A percentile compares a stretch with the other conserved stretches of the same genome.
These are phyloP conservation scores for Acanthamoeba healyi DNA, from an alignment of 208 protist genomes.

Conservation along the genomic window DNA sequence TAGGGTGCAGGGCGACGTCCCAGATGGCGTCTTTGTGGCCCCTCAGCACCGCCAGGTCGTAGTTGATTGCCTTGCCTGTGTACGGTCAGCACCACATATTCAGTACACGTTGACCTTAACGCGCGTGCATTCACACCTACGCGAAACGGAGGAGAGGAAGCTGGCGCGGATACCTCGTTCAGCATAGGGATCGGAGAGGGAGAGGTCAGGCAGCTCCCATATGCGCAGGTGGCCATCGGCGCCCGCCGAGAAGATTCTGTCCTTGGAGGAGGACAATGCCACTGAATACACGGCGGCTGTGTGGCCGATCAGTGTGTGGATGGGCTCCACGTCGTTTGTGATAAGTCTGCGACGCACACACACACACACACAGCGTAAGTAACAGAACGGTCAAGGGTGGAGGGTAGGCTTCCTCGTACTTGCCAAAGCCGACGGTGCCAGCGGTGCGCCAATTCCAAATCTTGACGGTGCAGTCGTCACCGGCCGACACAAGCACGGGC, in stretches of 20 bases:
- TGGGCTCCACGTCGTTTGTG: conserved; percentile 10
- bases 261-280: background rate
- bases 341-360: background rate
- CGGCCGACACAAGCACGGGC: background rate
- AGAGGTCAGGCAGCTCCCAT: background rate
- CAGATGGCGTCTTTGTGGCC: conserved; percentile 80
- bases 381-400: background rate
- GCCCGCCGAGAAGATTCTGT: background rate
- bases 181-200: background rate
- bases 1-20: conserved; percentile 51
- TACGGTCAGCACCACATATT: too few relatives aligned
- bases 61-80: conserved; percentile 28
- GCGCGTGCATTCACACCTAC: too few relatives aligned
- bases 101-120: too few relatives aligned
- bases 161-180: too few relatives aligned
- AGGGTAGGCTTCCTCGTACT: background rate
- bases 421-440: conserved; percentile 34
- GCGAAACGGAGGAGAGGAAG: too few relatives aligned
- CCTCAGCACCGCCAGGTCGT: conserved; percentile 3
- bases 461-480: conserved; percentile 40
- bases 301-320: background rate
- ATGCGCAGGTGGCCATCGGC: background rate
- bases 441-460: conserved; percentile 41
- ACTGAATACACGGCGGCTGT: conserved; percentile 11
- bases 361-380: background rate